These are phyloP conservation scores for Geum urbanum DNA, from an alignment of 306 rosid species.

Conservation along the genomic window DNA sequence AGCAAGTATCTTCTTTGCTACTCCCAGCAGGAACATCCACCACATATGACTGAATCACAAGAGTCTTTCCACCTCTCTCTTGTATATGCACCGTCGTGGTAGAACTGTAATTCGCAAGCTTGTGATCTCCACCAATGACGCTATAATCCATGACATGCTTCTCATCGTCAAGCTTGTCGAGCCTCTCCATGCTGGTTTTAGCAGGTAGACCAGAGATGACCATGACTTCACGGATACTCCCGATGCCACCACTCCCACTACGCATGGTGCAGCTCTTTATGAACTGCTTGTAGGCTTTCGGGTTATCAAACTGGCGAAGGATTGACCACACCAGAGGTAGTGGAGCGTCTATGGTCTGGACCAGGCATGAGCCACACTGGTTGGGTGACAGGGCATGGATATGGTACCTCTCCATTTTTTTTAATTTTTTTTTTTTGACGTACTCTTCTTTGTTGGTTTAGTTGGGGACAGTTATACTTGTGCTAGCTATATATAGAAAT, in stretches of 20 bases:
- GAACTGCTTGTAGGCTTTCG: constrained; percentile 53
- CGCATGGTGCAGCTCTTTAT: constrained; percentile 43
- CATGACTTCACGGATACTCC: constrained; percentile 49
- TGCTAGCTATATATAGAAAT: not conserved
- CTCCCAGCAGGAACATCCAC: constrained; percentile 60
- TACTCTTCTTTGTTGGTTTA: not conserved
- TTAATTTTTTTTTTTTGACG: constrained; percentile 17
- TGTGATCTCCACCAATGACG: constrained; percentile 67
- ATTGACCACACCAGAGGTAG: constrained; percentile 54
- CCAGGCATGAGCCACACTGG: constrained; percentile 52
- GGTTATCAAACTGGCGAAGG: constrained; percentile 51
- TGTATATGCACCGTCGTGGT: constrained; percentile 48
- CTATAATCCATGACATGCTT: constrained; percentile 41
- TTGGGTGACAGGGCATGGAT: constrained; percentile 19
- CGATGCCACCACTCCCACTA: constrained; percentile 41
- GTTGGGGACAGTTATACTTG: not conserved
- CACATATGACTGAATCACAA: constrained; percentile 59
- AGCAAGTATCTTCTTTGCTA: constrained; percentile 50
- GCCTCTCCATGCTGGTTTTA: constrained; percentile 43
- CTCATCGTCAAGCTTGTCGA: constrained; percentile 51
- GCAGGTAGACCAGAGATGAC: constrained; percentile 56
- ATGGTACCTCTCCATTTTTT: constrained; percentile 36
- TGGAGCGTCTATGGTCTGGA: constrained; percentile 53
- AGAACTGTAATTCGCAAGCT: constrained; percentile 52
- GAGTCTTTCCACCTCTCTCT: constrained; percentile 23